Conservation (phyloP, 2,329 filamentous ascomycete species). For the Penicillium sp. region DNA sequence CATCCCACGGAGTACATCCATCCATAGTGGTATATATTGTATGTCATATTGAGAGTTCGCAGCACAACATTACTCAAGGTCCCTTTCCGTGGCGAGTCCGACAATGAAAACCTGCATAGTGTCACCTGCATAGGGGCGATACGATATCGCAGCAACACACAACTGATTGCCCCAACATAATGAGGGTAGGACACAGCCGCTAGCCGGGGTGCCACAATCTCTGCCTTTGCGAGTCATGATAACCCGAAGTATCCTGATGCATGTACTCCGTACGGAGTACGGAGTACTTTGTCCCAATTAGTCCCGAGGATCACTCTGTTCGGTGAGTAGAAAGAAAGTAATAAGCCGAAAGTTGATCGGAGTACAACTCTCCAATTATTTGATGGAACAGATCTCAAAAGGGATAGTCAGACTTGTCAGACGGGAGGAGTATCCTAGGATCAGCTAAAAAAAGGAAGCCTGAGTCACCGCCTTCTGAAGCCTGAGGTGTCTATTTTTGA, state of each 20-base stretch:
- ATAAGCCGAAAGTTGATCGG: no score
- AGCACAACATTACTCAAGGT: neutral
- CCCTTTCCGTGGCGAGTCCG: neutral
- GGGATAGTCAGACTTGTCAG: neutral
- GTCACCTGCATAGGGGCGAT: neutral
- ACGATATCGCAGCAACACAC: neutral
- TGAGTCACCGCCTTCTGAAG: constrained; percentile 5
- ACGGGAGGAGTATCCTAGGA: no score
- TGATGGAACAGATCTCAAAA: no score
- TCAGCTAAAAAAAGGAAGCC: no score
- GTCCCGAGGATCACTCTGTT: no score
- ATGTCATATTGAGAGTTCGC: neutral
- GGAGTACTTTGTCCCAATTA: no score
- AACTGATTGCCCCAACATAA: neutral
- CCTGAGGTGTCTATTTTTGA: constrained; percentile 8
- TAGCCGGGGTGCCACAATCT: constrained; percentile 1
- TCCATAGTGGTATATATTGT: neutral
- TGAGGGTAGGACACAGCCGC: neutral
- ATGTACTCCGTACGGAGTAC: neutral
- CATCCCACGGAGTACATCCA: no score
- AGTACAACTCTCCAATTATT: neutral
- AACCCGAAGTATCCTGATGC: neutral
- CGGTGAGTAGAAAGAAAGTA: no score
- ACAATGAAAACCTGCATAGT: neutral
- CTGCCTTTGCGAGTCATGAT: neutral